A percentile compares a stretch with the other conserved stretches of the same genome.
Conservation (phyloP, 768 basidiomycete species). For the Tricholoma matsutake region DNA sequence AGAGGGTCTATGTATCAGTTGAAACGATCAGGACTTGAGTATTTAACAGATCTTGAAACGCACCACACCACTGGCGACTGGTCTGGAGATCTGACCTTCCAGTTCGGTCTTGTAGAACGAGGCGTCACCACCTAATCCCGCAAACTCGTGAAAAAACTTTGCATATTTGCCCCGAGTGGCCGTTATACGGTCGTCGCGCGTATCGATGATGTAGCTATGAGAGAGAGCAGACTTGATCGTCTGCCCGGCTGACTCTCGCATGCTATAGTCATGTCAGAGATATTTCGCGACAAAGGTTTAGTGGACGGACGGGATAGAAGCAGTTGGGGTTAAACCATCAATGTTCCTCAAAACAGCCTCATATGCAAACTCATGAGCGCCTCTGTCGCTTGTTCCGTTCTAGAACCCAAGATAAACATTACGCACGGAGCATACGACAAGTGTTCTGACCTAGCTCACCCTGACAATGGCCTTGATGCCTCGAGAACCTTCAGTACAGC, state of each 20-base stretch:
- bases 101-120: constrained; percentile 71
- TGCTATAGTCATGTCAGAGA: constrained; percentile 40
- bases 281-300: background rate
- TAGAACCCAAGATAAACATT: constrained; percentile 21
- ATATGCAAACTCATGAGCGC: constrained; percentile 79
- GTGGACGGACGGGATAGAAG: constrained; percentile 72
- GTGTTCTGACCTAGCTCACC: constrained; percentile 61
- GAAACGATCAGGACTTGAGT: background rate
- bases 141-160: constrained; percentile 65
- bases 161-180: constrained; percentile 61
- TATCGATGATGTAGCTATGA: constrained; percentile 74
- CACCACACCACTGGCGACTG: constrained; percentile 56
- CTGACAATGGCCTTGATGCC: constrained; percentile 68
- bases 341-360: constrained; percentile 80
- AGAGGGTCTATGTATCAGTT: constrained; percentile 54
- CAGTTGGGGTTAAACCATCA: constrained; percentile 63
- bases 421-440: constrained; percentile 15
- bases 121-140: constrained; percentile 81
- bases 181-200: constrained; percentile 65
- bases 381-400: constrained; percentile 36
- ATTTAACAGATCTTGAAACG: constrained; percentile 21
- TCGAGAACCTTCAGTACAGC: constrained; percentile 60
- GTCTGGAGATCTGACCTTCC: constrained; percentile 61
- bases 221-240: constrained; percentile 80
- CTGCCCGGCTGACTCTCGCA: constrained; percentile 80